Conservation (phyloP, 306 rosid species). For the Heteromeles arbutifolia region DNA sequence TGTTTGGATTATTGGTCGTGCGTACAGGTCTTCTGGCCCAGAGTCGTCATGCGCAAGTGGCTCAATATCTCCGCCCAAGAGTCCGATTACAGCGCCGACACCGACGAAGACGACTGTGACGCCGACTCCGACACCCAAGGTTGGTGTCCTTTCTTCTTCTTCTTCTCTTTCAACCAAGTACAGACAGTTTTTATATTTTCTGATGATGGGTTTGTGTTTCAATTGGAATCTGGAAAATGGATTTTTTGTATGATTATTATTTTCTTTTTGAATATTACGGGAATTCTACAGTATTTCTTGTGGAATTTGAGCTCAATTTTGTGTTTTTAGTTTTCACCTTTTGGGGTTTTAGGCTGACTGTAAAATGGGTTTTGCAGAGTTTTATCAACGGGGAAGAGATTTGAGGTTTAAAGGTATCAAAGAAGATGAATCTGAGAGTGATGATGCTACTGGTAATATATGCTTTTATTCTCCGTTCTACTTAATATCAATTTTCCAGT, state of each 20-base stretch:
- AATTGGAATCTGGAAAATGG: not conserved
- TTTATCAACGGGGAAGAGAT: constrained; percentile 17
- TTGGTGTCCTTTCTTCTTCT: not conserved
- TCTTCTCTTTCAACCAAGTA: not conserved
- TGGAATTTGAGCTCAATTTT: not conserved
- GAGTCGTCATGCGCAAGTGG: constrained; percentile 72
- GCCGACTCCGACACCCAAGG: constrained; percentile 58
- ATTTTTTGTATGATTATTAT: not conserved
- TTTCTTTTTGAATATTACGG: not conserved
- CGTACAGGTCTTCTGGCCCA: constrained; percentile 74
- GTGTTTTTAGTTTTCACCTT: not conserved
- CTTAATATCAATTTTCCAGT: not conserved
- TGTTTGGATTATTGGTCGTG: constrained; percentile 48
- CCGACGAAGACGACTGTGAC: constrained; percentile 39
- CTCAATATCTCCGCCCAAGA: constrained; percentile 51
- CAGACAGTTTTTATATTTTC: not conserved
- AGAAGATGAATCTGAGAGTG: constrained; percentile 25
- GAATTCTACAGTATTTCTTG: not conserved
- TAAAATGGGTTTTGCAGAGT: constrained; percentile 20
- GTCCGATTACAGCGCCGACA: constrained; percentile 64
- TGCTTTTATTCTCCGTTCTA: not conserved
- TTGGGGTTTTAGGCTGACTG: constrained; percentile 5
- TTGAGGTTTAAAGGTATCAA: constrained; percentile 25
- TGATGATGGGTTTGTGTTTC: not conserved
- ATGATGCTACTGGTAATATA: constrained; percentile 36